These are phyloP conservation scores for Blastomyces emzantsi DNA, from an alignment of 2,329 filamentous ascomycete species.

Conservation along the genomic window DNA sequence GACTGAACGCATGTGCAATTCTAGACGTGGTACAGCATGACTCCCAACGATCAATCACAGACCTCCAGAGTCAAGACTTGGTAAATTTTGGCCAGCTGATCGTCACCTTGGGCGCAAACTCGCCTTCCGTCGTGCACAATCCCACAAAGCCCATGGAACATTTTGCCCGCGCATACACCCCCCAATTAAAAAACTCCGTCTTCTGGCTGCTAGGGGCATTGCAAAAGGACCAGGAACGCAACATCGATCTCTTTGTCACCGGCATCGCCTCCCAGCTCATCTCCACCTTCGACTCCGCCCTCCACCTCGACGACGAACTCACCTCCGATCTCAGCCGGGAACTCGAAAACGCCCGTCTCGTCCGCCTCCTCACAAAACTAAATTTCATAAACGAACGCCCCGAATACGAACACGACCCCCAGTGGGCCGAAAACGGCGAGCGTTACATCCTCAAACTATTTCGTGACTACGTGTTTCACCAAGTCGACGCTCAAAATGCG, in stretches of 20 bases:
- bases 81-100: conserved; percentile 75
- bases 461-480: conserved; percentile 94
- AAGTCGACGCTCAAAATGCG: conserved; percentile 75
- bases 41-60: conserved; percentile 54
- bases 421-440: conserved; percentile 89
- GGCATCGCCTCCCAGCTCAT: conserved; percentile 72
- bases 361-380: conserved; percentile 73
- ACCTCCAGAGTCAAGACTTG: conserved; percentile 83
- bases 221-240: conserved; percentile 53
- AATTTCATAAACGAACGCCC: conserved; percentile 82
- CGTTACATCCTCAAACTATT: conserved; percentile 91
- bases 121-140: conserved; percentile 50
- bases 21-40: conserved; percentile 85
- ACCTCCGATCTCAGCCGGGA: conserved; percentile 65
- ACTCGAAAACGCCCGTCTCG: conserved; percentile 79
- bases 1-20: conserved; percentile 79
- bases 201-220: conserved; percentile 69
- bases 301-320: conserved; percentile 71
- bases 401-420: conserved; percentile 65
- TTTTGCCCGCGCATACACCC: conserved; percentile 65
- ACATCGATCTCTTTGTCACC: conserved; percentile 66
- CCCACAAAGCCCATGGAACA: conserved; percentile 64
- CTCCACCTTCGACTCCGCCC: conserved; percentile 62
- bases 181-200: conserved; percentile 68
- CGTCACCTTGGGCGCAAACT: conserved; percentile 69